Evolutionary conservation across 1,284 basidiomycete species (phyloP), one percentile per base, ranked within the genome.

Genomic region (Rhodotorula sp.): DNA sequence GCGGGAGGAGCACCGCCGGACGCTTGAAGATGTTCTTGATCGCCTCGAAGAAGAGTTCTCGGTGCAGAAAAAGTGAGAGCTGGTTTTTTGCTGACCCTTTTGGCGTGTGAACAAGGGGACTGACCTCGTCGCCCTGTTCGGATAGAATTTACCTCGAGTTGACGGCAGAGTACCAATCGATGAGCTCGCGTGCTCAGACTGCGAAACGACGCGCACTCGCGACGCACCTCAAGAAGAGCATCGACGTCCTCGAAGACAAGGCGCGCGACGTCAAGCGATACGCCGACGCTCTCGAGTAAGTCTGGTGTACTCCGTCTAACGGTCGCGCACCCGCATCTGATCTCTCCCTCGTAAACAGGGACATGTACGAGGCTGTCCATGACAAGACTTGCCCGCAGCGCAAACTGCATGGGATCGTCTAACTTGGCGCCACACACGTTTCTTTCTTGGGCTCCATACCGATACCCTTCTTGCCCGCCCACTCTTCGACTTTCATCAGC

Each of bases 241-340:
- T 97, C 61, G 91, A 94, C 80, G 85, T 90, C 58, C 84, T 97
- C 45, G 94, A 95, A 78, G 87, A 88, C 77, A 94, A 93, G 63
- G 70, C 70, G 19, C 48, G 59, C 45, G 66, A 68, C 8, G 70
- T 71, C 49, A 71, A 71, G 60, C 60, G 62, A 45, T 71, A 68
- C 28, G 66, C 70, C 5, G 70, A 71, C 23, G 70, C 70, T 7
- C 63, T 71, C 48, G 70, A 68, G 62, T 64, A 43, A 34, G 54
- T 67, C 14, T 34, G 5, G 4, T 8, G 12, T 8, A 15, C 4
- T 38, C 18, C 4, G 21, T 38, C 21, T 28, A 28, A 28, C 28
- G 28, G 28, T 28, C 28, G 28, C 28, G 28, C 28, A 28, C 19
- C 2, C 28, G 26, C 4, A 19, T 14, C 43, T 55, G 49, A 34